Evolutionary conservation across 2,329 filamentous ascomycete species (phyloP).

Genomic region (Aspergillus nomiae): DNA sequence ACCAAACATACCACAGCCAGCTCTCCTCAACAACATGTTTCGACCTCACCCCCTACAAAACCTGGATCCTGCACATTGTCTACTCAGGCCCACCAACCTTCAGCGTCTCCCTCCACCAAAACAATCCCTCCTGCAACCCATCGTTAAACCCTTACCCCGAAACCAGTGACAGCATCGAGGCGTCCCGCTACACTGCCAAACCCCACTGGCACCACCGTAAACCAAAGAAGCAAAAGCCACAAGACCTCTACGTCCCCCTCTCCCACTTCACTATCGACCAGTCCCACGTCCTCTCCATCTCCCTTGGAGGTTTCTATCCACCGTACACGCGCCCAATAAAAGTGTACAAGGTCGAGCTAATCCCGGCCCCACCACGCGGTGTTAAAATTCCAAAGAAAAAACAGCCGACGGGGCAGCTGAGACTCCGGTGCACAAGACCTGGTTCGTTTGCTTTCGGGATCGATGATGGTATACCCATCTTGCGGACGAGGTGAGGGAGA

Average conservation of each 20-base stretch:
- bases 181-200: conserved; percentile 56
- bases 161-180: conserved; percentile 69
- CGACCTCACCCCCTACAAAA: conserved; percentile 57
- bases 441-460: conserved; percentile 74
- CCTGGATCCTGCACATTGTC: conserved; percentile 65
- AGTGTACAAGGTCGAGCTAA: conserved; percentile 63
- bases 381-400: conserved; percentile 64
- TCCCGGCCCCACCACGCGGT: conserved; percentile 54
- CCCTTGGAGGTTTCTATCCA: conserved; percentile 66
- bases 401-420: conserved; percentile 61
- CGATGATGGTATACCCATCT: conserved; percentile 65
- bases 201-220: conserved; percentile 15
- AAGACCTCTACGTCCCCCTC: conserved; percentile 68
- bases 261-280: conserved; percentile 67
- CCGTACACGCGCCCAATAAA: conserved; percentile 47
- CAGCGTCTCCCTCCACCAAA: conserved; percentile 66
- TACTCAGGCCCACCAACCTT: conserved; percentile 66
- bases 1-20: conserved; percentile 64
- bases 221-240: conserved; percentile 13
- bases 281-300: conserved; percentile 58
- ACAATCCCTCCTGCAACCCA: conserved; percentile 63
- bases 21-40: conserved; percentile 55
- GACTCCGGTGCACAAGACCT: conserved; percentile 66
- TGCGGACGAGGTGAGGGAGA: conserved; percentile 62
- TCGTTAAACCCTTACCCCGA: conserved; percentile 62